Conservation (phyloP, 495 filamentous ascomycete genomes). For the Mytilinidion resinicola region DNA sequence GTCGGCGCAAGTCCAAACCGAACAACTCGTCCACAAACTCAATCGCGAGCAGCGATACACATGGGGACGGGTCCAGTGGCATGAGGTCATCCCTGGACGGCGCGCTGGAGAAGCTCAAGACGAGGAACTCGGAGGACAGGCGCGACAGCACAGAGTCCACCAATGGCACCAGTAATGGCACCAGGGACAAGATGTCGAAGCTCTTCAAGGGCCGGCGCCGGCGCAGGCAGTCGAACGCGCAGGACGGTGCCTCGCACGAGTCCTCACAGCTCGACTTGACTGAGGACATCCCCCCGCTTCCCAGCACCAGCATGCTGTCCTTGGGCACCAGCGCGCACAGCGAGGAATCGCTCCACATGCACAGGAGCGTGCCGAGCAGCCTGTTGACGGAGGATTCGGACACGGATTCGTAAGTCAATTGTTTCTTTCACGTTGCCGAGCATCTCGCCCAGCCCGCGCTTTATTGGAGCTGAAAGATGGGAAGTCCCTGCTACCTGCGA, state of each 20-base stretch:
- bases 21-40: conserved; percentile 29
- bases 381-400: conserved; percentile 67
- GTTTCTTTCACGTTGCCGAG: conserved; percentile 10
- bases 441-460: too few species aligned
- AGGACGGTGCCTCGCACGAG: conserved; percentile 13
- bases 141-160: conserved; percentile 30
- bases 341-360: conserved; percentile 33
- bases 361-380: conserved; percentile 47
- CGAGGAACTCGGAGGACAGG: conserved; percentile 22
- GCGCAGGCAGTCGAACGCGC: conserved; percentile 32
- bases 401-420: conserved; percentile 55
- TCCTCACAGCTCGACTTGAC: conserved; percentile 3
- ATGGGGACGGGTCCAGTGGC: conserved; percentile 16
- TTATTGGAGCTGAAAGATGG: too few species aligned
- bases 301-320: conserved; percentile 3
- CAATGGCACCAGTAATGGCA: conserved; percentile 37
- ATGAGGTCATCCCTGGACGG: conserved; percentile 31
- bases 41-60: conserved; percentile 23
- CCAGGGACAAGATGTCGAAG: conserved; percentile 46
- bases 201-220: conserved; percentile 47
- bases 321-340: conserved; percentile 9
- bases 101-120: conserved; percentile 30
- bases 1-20: background rate
- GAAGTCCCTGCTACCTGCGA: too few species aligned
- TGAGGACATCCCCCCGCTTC: conserved; percentile 19